Evolutionary conservation across 305 asterid genomes (phyloP).

Genomic region (Solanum hybrid): DNA sequence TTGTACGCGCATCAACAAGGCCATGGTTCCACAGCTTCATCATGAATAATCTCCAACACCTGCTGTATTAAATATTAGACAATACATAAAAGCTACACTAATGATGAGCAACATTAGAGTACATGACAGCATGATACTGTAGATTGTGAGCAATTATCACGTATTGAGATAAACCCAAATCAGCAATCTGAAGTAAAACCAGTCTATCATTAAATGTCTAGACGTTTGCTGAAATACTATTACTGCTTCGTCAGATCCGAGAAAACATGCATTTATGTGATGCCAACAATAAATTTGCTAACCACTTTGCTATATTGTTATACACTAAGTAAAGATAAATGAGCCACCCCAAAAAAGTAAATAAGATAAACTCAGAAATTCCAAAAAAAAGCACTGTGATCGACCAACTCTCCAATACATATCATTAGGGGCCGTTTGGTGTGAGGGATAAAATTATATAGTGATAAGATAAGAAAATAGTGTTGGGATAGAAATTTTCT

Average conservation of each 20-base stretch:
- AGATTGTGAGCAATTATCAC: background rate
- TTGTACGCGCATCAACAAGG: conserved; percentile 64
- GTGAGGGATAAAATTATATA: no score
- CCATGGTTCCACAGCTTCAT: conserved; percentile 92
- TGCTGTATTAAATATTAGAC: conserved; percentile 15
- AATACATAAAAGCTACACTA: background rate
- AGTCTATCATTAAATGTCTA: background rate
- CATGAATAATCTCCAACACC: conserved; percentile 97
- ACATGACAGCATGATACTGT: background rate
- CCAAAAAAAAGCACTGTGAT: background rate
- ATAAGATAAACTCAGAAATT: background rate
- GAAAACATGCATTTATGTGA: background rate
- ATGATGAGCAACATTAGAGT: background rate
- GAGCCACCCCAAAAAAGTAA: background rate
- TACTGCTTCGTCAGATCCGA: background rate
- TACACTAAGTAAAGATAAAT: background rate
- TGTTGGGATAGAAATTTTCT: no score
- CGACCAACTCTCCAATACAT: background rate
- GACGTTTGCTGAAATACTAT: background rate
- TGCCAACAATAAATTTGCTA: background rate
- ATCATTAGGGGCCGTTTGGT: background rate
- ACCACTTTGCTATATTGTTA: background rate
- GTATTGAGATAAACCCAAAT: background rate
- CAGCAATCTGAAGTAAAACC: background rate
- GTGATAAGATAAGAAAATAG: no score